phyloP scores from a whole-genome alignment of 1,284 basidiomycete species.

The Boletus sp. region DNA sequence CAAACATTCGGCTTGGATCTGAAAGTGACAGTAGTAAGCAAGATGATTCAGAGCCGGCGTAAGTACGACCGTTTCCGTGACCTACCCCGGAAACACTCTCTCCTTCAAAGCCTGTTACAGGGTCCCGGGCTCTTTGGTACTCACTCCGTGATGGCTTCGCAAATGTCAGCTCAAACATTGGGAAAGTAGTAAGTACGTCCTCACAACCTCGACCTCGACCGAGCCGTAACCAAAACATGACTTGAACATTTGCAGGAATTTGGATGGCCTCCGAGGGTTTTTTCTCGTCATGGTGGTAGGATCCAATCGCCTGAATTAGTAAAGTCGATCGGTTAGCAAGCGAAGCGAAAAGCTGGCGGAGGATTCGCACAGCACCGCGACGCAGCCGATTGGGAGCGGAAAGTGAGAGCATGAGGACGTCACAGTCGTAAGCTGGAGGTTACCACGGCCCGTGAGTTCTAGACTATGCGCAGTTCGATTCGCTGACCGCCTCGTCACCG shows the following conservation, averaged over 20 bases:
- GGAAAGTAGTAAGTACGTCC: slow-evolving; percentile 1
- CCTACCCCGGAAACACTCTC: slow-evolving; percentile 23
- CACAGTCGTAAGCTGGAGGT: slow-evolving; percentile 1
- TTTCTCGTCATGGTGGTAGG: slow-evolving; percentile 3
- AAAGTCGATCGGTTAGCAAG: neutral
- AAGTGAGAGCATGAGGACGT: slow-evolving; percentile 14
- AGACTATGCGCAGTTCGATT: neutral
- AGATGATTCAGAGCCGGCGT: neutral
- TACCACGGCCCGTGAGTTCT: neutral
- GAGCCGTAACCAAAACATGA: slow-evolving; percentile 22
- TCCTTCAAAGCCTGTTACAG: slow-evolving; percentile 19
- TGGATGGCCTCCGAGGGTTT: slow-evolving; percentile 6
- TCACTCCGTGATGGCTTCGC: slow-evolving; percentile 16
- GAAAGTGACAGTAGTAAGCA: neutral
- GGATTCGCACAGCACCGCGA: slow-evolving; percentile 6
- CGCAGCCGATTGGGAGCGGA: neutral
- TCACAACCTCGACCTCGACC: slow-evolving; percentile 15
- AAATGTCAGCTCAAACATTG: neutral
- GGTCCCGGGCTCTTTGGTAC: slow-evolving; percentile 12
- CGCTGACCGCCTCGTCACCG: neutral
- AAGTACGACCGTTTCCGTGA: neutral
- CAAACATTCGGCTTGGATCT: slow-evolving; percentile 27
- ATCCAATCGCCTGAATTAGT: slow-evolving; percentile 10
- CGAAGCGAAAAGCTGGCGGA: neutral
- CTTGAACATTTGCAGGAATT: slow-evolving; percentile 16